Conservation (phyloP, 2,329 filamentous ascomycete species). For the Trichoderma sp. region DNA sequence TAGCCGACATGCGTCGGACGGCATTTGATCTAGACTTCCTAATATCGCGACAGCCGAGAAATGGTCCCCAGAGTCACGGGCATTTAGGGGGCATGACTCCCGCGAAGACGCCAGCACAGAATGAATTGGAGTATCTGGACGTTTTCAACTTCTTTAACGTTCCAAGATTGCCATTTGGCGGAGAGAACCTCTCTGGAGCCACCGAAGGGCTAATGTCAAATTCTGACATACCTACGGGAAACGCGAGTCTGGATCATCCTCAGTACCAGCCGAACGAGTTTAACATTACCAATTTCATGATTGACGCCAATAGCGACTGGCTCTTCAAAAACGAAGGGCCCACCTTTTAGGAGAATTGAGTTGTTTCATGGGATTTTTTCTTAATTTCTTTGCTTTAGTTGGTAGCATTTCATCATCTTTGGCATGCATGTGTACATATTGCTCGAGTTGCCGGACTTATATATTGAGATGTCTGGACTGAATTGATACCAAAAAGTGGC, state of each 20-base stretch:
- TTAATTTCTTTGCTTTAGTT: background rate
- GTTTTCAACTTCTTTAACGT: conserved; percentile 96
- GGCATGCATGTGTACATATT: background rate
- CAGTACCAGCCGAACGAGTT: conserved; percentile 58
- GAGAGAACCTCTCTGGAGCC: conserved; percentile 35
- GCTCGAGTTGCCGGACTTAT: background rate
- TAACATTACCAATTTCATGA: conserved; percentile 77
- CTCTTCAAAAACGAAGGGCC: conserved; percentile 59
- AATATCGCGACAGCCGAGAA: conserved; percentile 76
- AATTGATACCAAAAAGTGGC: background rate
- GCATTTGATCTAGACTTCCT: conserved; percentile 89
- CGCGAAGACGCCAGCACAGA: conserved; percentile 69
- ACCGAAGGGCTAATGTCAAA: conserved; percentile 26
- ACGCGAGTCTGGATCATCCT: conserved; percentile 26
- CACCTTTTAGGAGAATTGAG: conserved; percentile 29
- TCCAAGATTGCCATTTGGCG: conserved; percentile 64
- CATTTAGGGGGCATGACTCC: conserved; percentile 58
- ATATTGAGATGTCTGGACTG: background rate
- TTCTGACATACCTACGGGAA: conserved; percentile 34
- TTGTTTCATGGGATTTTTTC: background rate
- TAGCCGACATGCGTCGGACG: conserved; percentile 88
- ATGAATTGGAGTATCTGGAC: conserved; percentile 87
- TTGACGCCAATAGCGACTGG: conserved; percentile 74
- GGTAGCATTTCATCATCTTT: background rate
- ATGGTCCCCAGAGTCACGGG: conserved; percentile 42